Evolutionary conservation across 83 land plant genomes (phyloP), one percentile per base, ranked within the genome.

Genomic region (Diphasiastrum complanatum): DNA sequence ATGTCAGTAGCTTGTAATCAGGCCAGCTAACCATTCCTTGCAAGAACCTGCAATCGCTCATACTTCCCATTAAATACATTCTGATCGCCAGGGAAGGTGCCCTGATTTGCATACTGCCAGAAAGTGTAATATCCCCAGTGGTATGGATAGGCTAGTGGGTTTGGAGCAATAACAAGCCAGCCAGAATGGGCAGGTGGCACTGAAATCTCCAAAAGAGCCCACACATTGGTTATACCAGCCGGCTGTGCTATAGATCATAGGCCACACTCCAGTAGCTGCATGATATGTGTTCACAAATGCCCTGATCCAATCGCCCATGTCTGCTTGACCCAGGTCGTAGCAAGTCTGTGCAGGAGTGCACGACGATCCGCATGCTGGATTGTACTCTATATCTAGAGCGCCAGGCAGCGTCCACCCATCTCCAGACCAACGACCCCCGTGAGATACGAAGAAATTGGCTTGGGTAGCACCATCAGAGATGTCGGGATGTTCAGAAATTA

Each of bases 341-440:
- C n/a, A n/a, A n/a, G n/a, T 50, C 23, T 50, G 53, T n/a, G 53
- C 19, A 50, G 22, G 24, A 50, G 53, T 50, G 25, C 53, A 50
- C 22, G 53, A 50, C 0, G 45, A 41, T 0, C 53, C 25, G 25
- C 53, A 50, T 0, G 24, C 10, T 50, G n/a, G n/a, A n/a, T n/a
- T n/a, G n/a, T n/a, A n/a, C n/a, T n/a, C n/a, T n/a, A n/a, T n/a
- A n/a, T n/a, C 53, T 10, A 50, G 53, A 23, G 53, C 53, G 25
- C 53, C 53, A 50, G 53, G 53, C 0, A 50, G 53, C 22, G 53
- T 50, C 0, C 0, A 0, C 10, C 53, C 53, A 50, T 50, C 53
- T 10, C 22, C 12, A 14, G 53, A 50, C 53, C 53, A 50, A 14
- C 53, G 53, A 18, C 53, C 53, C 16, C 53, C 53, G 25, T 50